Percentiles rank a stretch among this genome's conserved stretches.
phyloP scores from a whole-genome alignment of 164 flowering plant genomes.

The Vitis riparia region DNA sequence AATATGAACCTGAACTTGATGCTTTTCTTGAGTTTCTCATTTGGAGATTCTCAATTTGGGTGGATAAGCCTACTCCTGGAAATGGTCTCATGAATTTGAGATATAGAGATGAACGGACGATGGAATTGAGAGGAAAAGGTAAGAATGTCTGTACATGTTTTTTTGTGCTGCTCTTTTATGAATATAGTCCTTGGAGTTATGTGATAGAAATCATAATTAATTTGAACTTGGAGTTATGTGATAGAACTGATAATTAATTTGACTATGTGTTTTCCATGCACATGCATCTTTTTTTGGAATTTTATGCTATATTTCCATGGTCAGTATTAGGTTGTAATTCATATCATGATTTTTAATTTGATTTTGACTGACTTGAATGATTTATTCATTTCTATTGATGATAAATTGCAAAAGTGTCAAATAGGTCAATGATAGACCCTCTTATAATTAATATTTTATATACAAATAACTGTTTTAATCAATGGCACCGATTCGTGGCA shows the following conservation, averaged over 20 bases:
- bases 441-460: background rate
- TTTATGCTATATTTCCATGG: background rate
- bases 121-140: constrained; percentile 70
- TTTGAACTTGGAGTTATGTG: background rate
- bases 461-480: background rate
- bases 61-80: constrained; percentile 98
- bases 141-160: constrained; percentile 12
- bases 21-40: constrained; percentile 98
- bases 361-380: background rate
- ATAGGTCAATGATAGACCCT: background rate
- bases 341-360: background rate
- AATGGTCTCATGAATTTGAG: constrained; percentile 93
- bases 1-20: constrained; percentile 97
- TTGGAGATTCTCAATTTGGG: constrained; percentile 98
- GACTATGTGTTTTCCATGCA: background rate
- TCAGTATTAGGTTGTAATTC: background rate
- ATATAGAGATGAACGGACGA: constrained; percentile 84
- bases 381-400: background rate
- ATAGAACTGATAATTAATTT: background rate
- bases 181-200: background rate
- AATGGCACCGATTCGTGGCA: too few relatives aligned
- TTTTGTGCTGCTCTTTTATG: background rate
- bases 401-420: background rate
- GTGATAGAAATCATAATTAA: background rate
- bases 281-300: background rate